Evolutionary conservation across 768 basidiomycete species (phyloP), one percentile per base, ranked within the genome.

Genomic region (Goffeauzyma gilvescens): DNA sequence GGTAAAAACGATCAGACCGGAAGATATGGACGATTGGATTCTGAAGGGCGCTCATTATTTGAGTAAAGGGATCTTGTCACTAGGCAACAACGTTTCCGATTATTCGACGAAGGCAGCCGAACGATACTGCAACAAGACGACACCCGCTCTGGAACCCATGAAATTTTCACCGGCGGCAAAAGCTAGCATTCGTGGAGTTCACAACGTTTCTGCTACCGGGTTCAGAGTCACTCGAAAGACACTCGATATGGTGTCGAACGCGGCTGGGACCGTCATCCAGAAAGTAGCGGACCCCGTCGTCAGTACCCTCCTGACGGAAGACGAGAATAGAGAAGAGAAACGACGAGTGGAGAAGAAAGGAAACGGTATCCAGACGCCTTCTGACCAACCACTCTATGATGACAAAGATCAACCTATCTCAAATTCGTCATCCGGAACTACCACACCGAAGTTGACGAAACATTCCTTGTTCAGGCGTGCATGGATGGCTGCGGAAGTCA

Each of bases 1-100:
- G 52, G 77, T 75, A 10, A 66, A 71, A 31, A 69, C 71, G 7
- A 69, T 81, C 1, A 75, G 75, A 18, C 71, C 75, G 13, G 76
- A 78, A 20, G 72, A 82, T 50, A 70, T 73, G 57, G 75, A 81
- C 57, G 77, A 75, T 41, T 59, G 59, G 74, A 69, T 84, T 32
- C 63, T 71, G 40, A 64, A 65, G 50, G 70, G 74, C 17, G 76
- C 78, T 2, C 71, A 71, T 17, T 60, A 75, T 20, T 6, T 15
- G 46, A 81, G 79, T 54, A 72, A 75, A 57, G 76, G 74, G 0
- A 79, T 84, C 42, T 72, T 79, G 3, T 66, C 69, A 22, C 74
- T 75, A 14, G 78, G 79, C 5, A 75, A 71, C 28, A 69, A 77
- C 15, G 66, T 80, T 14, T 58, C 76, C 20, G 71, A 72, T 1